Base-by-base conservation (phyloP, 2,329 filamentous ascomycete genomes). In the Cercospora zeae-maydis region DNA sequence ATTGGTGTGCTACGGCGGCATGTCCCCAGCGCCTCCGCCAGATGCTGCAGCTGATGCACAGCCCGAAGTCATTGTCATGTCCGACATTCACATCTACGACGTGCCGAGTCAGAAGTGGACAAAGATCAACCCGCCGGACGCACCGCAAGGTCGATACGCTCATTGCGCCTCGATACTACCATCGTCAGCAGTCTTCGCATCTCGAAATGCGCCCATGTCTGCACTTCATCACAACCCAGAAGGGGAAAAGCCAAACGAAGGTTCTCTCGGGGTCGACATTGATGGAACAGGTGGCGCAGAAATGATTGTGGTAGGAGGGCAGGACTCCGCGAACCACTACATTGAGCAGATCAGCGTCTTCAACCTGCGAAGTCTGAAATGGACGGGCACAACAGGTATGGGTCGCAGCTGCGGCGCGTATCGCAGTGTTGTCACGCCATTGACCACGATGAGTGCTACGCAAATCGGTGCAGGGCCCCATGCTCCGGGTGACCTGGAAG, bases 341-440 rank as follows among this genome's bases (percentile, higher is more conserved):
- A 99, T 99, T 69, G 93, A 99, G 77, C 92, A 99, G 77, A 96
- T 99, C 67, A 98, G 92, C 74, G 92, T 99, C 2, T 99, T 99
- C 81, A 99, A 99, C 72, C 81, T 99, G 27, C 86, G 95, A 54
- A 97, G 92, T 75, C 79, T 98, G 63, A 96, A 95, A 78, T 99
- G 95, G 95, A 96, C 92, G 1, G 91, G 90, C 16, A 97, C 92
- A 1, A 91, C 91, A 67, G 83, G 88, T 1, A 82, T 98, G 51
- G 93, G 92, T 56, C 91, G 93, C 76, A 96, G 92, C 72, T 99
- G 95, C 74, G 95, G 95, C 66, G 95, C 95, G 1, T 99, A 99
- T 76, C 88, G 95, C 67, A 97, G 93, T 74, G 95, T 99, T 16
- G 93, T 96, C 33, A 90, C 93, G 4, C 93, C 95, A 14, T 79